A percentile compares a stretch with the other conserved stretches of the same genome.
Conservation (phyloP, 2,329 filamentous ascomycete genomes). For the Ambrosiella cleistominuta region DNA sequence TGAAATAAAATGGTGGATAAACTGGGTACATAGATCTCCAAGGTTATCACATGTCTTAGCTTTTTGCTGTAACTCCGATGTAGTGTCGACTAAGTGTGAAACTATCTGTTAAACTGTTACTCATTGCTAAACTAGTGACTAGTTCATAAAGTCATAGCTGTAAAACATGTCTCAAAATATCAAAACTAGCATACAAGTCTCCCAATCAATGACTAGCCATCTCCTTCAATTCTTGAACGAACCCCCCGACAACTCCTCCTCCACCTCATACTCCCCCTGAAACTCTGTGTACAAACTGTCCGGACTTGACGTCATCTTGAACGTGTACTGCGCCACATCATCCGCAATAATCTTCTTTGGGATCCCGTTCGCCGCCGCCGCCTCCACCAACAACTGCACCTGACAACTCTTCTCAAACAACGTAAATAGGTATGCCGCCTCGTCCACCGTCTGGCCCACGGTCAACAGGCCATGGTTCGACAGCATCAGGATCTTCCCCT, state of each 20-base stretch:
- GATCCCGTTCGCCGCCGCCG: constrained; percentile 26
- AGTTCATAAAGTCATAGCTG: neutral
- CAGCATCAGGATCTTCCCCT: constrained; percentile 42
- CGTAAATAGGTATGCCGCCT: constrained; percentile 52
- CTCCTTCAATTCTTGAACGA: constrained; percentile 12
- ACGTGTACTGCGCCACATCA: constrained; percentile 24
- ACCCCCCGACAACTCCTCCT: constrained; percentile 12
- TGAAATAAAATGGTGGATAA: no score
- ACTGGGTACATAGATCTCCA: no score
- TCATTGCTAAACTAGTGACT: neutral
- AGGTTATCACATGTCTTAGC: no score
- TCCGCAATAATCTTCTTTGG: constrained; percentile 23
- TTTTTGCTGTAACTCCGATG: neutral
- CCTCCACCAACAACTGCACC: constrained; percentile 48
- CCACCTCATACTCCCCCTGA: constrained; percentile 14
- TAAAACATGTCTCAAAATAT: neutral
- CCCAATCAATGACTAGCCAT: neutral
- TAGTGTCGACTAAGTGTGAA: neutral
- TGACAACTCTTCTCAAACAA: constrained; percentile 50
- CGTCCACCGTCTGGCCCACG: constrained; percentile 49
- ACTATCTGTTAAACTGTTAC: neutral
- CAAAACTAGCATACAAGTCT: no score
- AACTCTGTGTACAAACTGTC: constrained; percentile 15
- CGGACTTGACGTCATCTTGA: constrained; percentile 15
- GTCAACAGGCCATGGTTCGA: constrained; percentile 55